Base-by-base conservation (phyloP, 192 early-diverging fungal species). In the Neocallimastix lanati region DNA sequence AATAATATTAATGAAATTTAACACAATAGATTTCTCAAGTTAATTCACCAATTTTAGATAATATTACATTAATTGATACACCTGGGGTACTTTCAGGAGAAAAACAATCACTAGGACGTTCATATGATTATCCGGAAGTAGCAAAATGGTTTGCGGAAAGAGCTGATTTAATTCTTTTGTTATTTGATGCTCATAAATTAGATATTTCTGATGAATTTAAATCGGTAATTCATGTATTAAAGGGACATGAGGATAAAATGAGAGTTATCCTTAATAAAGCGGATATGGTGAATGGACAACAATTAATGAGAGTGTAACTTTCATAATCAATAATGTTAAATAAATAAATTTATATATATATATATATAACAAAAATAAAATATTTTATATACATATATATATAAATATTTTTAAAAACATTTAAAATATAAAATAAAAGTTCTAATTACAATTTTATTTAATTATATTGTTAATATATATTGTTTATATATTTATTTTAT, bases 151-250 rank as follows among this genome's bases (percentile, higher is more conserved):
- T 95, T 82, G 94, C 93, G 0, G 93, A 93, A 78, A 89, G 95
- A 14, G 87, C 93, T 0, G 93, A 96, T 81, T 80, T 93, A 38
- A 93, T 96, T n/a, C 83, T 96, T 30, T 82, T 96, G 16, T 82
- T 96, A 77, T 96, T 96, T 86, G 95, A 96, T 82, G 91, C 92
- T 12, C 88, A 95, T 83, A 96, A 95, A 83, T 85, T 96, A 79
- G 95, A 96, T 81, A 95, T 96, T 78, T 92, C 90, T 36, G 93
- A 96, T 82, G 94, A 96, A 84, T 94, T 96, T 84, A 96, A 93
- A 84, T 81, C 85, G 29, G 92, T 92, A 1, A 94, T 96, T 77
- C 85, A 89, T 81, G 84, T 89, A 16, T 84, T 95, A 80, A 88
- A 87, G 77, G 94, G 94, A 2, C 91, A 96, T 67, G 94, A 95